These are phyloP conservation scores for Hypoxylon sp. DNA, from an alignment of 2,329 filamentous ascomycete genomes.

Conservation along the genomic window DNA sequence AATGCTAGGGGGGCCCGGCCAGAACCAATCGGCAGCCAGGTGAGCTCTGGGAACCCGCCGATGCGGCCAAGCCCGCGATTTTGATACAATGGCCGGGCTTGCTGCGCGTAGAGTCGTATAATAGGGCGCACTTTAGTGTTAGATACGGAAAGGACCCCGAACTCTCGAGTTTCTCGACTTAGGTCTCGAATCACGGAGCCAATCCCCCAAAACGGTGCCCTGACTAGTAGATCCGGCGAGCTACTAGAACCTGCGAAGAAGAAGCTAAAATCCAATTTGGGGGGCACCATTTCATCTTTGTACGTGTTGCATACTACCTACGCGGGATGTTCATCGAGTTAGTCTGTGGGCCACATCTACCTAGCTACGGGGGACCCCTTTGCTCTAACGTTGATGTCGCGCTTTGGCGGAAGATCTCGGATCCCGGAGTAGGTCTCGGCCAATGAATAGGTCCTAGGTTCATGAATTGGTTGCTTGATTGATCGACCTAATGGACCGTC, in stretches of 20 bases:
- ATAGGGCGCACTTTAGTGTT: slow-evolving; percentile 38
- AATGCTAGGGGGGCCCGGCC: slow-evolving; percentile 33
- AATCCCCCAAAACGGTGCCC: slow-evolving; percentile 40
- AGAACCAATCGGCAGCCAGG: slow-evolving; percentile 49
- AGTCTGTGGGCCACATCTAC: slow-evolving; percentile 12
- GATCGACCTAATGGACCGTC: slow-evolving; percentile 38
- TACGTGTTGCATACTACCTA: slow-evolving; percentile 36
- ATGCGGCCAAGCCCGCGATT: slow-evolving; percentile 44
- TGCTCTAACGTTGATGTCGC: slow-evolving; percentile 29
- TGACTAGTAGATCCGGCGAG: slow-evolving; percentile 39
- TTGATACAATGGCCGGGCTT: slow-evolving; percentile 35
- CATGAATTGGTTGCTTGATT: slow-evolving; percentile 42
- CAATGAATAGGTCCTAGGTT: slow-evolving; percentile 37
- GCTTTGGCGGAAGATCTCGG: slow-evolving; percentile 43
- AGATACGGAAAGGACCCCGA: slow-evolving; percentile 44
- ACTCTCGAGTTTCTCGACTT: slow-evolving; percentile 15
- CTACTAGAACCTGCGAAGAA: slow-evolving; percentile 45
- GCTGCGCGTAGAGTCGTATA: slow-evolving; percentile 40
- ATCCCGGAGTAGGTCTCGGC: slow-evolving; percentile 43
- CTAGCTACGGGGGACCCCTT: slow-evolving; percentile 2
- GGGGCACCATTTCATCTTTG: slow-evolving; percentile 24
- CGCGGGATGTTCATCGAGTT: slow-evolving; percentile 36
- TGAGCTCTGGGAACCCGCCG: slow-evolving; percentile 45
- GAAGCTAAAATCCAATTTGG: slow-evolving; percentile 36
- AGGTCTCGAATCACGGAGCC: slow-evolving; percentile 42